Conservation (phyloP, 768 basidiomycete genomes). For the Cyclocybe cylindracea region DNA sequence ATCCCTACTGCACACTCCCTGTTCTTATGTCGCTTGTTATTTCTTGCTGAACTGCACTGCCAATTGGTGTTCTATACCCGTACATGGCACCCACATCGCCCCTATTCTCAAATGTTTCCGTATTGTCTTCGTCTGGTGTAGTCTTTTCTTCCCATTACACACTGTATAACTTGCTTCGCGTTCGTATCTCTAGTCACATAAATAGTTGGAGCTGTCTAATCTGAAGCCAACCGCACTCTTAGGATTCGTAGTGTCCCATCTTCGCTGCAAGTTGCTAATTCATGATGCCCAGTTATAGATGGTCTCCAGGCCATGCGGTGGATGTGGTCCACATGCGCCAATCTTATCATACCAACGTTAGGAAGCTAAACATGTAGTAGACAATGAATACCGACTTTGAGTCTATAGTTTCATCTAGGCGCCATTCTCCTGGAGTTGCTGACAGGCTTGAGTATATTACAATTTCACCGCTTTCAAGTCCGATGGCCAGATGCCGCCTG, state of each 20-base stretch:
- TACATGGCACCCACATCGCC: slow-evolving; percentile 43
- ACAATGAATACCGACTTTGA: slow-evolving; percentile 43
- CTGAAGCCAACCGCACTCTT: slow-evolving; percentile 53
- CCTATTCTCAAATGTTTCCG: slow-evolving; percentile 59
- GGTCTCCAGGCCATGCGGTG: slow-evolving; percentile 83
- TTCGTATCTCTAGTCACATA: slow-evolving; percentile 35
- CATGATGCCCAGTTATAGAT: slow-evolving; percentile 29
- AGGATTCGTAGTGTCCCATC: slow-evolving; percentile 88
- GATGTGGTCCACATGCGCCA: slow-evolving; percentile 77
- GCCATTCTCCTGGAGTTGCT: slow-evolving; percentile 44
- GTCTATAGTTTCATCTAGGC: slow-evolving; percentile 42
- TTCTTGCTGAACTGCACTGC: slow-evolving; percentile 50
- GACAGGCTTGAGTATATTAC: slow-evolving; percentile 51
- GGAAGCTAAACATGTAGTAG: background rate
- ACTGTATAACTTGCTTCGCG: slow-evolving; percentile 68
- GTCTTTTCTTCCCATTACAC: slow-evolving; percentile 44
- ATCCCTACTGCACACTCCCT: slow-evolving; percentile 70
- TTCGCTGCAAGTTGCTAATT: slow-evolving; percentile 88
- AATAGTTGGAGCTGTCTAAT: slow-evolving; percentile 46
- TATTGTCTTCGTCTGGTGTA: slow-evolving; percentile 50
- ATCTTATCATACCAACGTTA: slow-evolving; percentile 36
- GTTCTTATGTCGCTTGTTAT: slow-evolving; percentile 37
- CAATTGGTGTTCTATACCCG: slow-evolving; percentile 72
- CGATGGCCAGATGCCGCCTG: slow-evolving; percentile 72
- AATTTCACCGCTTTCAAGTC: slow-evolving; percentile 82